These are phyloP conservation scores for Pseudonitzschia multiseries DNA, from an alignment of 108 stramenopile species.

Conservation along the genomic window DNA sequence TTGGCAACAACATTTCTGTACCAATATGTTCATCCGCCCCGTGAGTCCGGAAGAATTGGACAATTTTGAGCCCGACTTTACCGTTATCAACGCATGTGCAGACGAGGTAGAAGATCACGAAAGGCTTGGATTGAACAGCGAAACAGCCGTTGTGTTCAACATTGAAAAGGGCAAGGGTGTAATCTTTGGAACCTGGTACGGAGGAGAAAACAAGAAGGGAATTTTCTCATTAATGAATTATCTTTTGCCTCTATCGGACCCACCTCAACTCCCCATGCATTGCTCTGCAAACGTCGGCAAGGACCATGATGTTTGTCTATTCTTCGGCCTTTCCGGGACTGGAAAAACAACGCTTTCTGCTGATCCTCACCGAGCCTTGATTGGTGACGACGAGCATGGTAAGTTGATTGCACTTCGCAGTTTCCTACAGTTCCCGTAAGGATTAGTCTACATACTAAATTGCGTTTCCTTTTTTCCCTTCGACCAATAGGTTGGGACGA, in stretches of 20 bases:
- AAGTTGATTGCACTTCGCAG: not conserved
- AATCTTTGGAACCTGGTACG: conserved; percentile 97
- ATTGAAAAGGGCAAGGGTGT: conserved; percentile 91
- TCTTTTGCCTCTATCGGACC: conserved; percentile 90
- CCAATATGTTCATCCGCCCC: conserved; percentile 98
- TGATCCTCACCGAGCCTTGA: conserved; percentile 91
- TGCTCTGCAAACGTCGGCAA: conserved; percentile 96
- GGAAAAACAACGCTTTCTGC: conserved; percentile 97
- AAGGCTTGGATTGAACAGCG: conserved; percentile 86
- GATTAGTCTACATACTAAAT: not conserved
- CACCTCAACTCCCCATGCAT: conserved; percentile 94
- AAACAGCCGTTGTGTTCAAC: conserved; percentile 96
- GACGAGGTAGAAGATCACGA: conserved; percentile 90
- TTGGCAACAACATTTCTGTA: conserved; percentile 91
- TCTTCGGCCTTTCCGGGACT: conserved; percentile 95
- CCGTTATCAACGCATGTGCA: conserved; percentile 95
- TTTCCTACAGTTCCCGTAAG: not conserved
- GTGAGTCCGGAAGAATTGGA: conserved; percentile 63
- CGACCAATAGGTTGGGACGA: conserved; percentile 85
- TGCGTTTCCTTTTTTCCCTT: not conserved
- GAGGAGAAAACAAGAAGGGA: conserved; percentile 99
- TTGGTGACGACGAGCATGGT: conserved; percentile 95
- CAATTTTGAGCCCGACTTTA: conserved; percentile 93
- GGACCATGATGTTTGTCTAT: conserved; percentile 89
- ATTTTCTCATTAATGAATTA: conserved; percentile 99